Base-by-base conservation (phyloP, 2,329 filamentous ascomycete genomes). In the Colletotrichum viniferum region DNA sequence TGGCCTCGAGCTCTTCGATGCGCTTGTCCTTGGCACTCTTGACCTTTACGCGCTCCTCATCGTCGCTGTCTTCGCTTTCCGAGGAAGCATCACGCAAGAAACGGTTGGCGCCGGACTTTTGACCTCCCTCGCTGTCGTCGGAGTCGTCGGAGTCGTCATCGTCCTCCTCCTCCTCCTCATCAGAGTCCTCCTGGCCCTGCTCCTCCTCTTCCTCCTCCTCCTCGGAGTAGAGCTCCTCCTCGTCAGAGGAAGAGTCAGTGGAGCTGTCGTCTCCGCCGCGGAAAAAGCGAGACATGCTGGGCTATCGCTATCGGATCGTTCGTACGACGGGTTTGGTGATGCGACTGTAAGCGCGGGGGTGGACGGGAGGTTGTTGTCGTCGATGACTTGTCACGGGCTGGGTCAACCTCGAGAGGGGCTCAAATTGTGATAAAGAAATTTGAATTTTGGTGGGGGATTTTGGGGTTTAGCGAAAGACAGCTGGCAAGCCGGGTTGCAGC, bases 11-110 rank as follows among this genome's bases (percentile, higher is more conserved):
- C 86, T 98, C 97, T 83, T 98, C 96, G 79, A 95, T 90, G 77
- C 97, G 92, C 91, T 99, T 99, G 89, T 98, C 96, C 88, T 98
- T 98, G 82, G 96, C 96, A 86, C 96, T 98, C 91, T 98, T 98
- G 82, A 98, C 94, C 81, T 97, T 92, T 81, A 94, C 95, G 78
- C 93, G 92, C 79, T 92, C 92, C 78, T 98, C 96, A 78, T 97
- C 95, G 78, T 97, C 96, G 83, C 96, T 96, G 81, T 96, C 93
- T 78, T 96, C 94, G 81, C 93, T 95, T 66, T 97, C 95, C 74
- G 92, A 93, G 14, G 87, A 91, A 43, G 85, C 88, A 69, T 85
- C 83, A 82, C 89, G 92, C 91, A 98, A 92, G 93, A 99, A 99
- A 83, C 92, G 91, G 82, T 89, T 93, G 78, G 94, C 94, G 83